These are phyloP conservation scores for Barbatosphaeria neglecta DNA, from an alignment of 495 filamentous ascomycete species.

Conservation along the genomic window DNA sequence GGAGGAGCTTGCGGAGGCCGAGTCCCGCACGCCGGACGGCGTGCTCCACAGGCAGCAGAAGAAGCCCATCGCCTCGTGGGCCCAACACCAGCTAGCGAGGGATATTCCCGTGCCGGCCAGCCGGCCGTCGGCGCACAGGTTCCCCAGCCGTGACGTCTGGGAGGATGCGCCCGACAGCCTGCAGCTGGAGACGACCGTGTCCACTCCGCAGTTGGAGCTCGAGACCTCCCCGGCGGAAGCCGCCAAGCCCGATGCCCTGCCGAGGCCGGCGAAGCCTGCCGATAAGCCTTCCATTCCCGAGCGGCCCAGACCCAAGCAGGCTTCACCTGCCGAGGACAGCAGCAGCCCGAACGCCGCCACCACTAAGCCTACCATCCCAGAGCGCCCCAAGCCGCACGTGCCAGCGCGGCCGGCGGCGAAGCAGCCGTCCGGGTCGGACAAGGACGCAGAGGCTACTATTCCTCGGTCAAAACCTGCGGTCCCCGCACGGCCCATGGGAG, in stretches of 20 bases:
- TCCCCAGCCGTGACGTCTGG: constrained; percentile 94
- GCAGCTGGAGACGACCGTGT: constrained; percentile 68
- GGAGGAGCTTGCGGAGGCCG: constrained; percentile 43
- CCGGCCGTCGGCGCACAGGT: constrained; percentile 50
- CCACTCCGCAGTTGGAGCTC: constrained; percentile 43
- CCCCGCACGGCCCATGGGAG: constrained; percentile 66
- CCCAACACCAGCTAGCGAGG: constrained; percentile 26
- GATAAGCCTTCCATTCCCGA: constrained; percentile 33
- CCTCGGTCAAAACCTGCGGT: constrained; percentile 62
- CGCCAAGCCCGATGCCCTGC: constrained; percentile 17
- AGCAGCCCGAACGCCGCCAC: constrained; percentile 3
- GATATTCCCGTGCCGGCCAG: constrained; percentile 38
- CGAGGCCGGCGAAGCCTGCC: constrained; percentile 19
- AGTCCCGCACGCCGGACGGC: constrained; percentile 23
- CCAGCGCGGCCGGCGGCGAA: constrained; percentile 55
- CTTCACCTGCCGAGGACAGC: constrained; percentile 32
- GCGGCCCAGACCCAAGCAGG: constrained; percentile 28
- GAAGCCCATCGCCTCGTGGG: constrained; percentile 35
- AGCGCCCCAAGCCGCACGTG: constrained; percentile 70
- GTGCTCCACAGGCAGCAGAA: constrained; percentile 35
- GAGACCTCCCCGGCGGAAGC: constrained; percentile 17
- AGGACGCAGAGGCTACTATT: constrained; percentile 18
- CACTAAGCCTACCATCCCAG: constrained; percentile 32
- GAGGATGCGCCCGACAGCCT: constrained; percentile 85
- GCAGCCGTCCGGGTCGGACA: constrained; percentile 21